Base-by-base conservation (phyloP, 2,329 filamentous ascomycete species). In the Nigrospora sphaerica region DNA sequence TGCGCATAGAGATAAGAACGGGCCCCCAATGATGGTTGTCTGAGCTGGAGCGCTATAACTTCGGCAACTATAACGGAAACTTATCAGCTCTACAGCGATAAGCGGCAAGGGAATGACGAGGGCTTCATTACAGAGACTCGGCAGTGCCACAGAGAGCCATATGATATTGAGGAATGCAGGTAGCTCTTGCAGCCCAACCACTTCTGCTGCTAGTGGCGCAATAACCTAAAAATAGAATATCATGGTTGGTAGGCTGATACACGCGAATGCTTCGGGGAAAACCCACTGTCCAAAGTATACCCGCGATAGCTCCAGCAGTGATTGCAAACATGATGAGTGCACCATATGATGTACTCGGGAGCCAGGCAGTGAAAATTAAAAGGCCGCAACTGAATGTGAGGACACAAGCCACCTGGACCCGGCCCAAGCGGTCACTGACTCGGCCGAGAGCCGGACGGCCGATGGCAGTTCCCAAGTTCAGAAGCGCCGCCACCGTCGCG, bases 391-490 rank as follows among this genome's bases (percentile, higher is more conserved):
- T 54, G 33, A 77, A 70, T 0, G 78, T 78, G 62, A 78, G 72
- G 10, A 71, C 56, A 1, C 66, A 66, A 1, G 81, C 78, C 62
- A 84, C 78, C 50, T 85, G 85, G 52, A 86, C 71, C 1, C 81
- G 68, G 2, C 82, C 82, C 32, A 80, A 11, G 7, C 31, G 32
- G 55, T 86, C 82, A 50, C 74, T 78, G 54, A 79, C 78, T 57
- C 81, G 78, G 1, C 82, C 82, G 7, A 85, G 74, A 0, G 77
- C 68, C 1, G 81, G 81, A 3, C 82, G 68, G 0, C 75, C 77
- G 12, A 78, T 44, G 0, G 71, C 78, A 53, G 83, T 78, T 0
- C 82, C 81, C 1, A 85, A 62, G 52, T 83, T 86, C 43, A 86
- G 63, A 9, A 85, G 55, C 0, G 82, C 82, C 4, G 75, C 74